Percentiles rank a stretch among this genome's conserved stretches.
phyloP scores from a whole-genome alignment of 2,329 filamentous ascomycete species.

The Chaetomium strumarium region DNA sequence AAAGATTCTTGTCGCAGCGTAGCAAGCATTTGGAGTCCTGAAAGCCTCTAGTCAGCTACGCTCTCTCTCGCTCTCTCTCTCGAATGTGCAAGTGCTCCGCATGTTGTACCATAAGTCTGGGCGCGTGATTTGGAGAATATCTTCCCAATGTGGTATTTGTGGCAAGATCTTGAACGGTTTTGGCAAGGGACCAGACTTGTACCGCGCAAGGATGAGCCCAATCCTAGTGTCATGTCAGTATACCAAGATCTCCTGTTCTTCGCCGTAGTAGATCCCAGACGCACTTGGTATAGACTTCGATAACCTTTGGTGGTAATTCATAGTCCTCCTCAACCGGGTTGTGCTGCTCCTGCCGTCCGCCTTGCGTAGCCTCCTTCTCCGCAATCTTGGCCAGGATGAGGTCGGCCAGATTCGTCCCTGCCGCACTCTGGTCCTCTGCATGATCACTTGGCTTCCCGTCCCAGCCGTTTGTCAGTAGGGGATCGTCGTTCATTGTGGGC shows the following conservation, averaged over 20 bases:
- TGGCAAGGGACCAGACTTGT: conserved; percentile 92
- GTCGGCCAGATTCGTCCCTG: conserved; percentile 77
- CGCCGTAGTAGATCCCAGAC: conserved; percentile 23
- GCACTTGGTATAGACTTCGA: conserved; percentile 89
- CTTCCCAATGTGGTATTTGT: conserved; percentile 86
- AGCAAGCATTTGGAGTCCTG: conserved; percentile 63
- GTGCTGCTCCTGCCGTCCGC: conserved; percentile 12
- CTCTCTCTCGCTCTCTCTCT: not conserved
- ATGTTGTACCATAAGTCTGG: conserved; percentile 19
- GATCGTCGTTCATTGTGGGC: conserved; percentile 61
- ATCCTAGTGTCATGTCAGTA: conserved; percentile 47
- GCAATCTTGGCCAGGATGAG: conserved; percentile 93
- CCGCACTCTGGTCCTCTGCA: conserved; percentile 42
- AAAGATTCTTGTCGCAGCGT: conserved; percentile 88
- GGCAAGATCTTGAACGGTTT: conserved; percentile 98
- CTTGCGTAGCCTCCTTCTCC: conserved; percentile 63
- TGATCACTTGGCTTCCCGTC: conserved; percentile 37
- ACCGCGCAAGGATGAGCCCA: conserved; percentile 80
- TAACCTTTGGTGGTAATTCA: conserved; percentile 82
- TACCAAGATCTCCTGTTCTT: conserved; percentile 4
- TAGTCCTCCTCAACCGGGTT: conserved; percentile 66
- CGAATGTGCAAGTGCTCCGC: accelerated
- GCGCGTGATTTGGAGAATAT: conserved; percentile 23
- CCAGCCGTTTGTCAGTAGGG: conserved; percentile 63
- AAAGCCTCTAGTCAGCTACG: not conserved